A percentile compares a stretch with the other conserved stretches of the same genome.
phyloP scores from a whole-genome alignment of 768 basidiomycete genomes.

The Tulasnella sp. region DNA sequence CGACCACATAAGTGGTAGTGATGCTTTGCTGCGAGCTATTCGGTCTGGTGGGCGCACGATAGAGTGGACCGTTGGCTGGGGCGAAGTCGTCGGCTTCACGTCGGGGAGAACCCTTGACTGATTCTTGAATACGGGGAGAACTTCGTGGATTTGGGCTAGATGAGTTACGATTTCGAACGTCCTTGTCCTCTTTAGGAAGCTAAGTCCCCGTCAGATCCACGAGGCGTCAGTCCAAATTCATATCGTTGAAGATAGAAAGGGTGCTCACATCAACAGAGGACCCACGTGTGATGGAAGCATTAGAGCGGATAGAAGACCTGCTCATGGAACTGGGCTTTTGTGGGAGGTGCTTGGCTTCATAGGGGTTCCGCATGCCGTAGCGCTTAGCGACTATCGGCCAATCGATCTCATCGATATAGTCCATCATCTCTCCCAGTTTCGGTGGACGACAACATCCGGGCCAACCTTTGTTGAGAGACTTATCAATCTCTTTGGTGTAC shows the following conservation, averaged over 20 bases:
- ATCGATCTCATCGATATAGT: conserved; percentile 56
- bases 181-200: conserved; percentile 8
- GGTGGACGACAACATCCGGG: conserved; percentile 85
- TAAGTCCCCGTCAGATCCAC: neutral
- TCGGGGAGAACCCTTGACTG: conserved; percentile 6
- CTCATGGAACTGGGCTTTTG: neutral
- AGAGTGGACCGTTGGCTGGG: neutral
- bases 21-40: conserved; percentile 10
- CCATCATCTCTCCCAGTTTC: conserved; percentile 41
- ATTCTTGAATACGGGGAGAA: conserved; percentile 6
- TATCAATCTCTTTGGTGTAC: neutral
- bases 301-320: conserved; percentile 5
- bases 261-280: conserved; percentile 9
- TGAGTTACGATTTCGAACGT: neutral
- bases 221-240: conserved; percentile 8
- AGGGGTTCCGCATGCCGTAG: conserved; percentile 60
- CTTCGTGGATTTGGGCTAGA: conserved; percentile 9
- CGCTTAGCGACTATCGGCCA: conserved; percentile 72
- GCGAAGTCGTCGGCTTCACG: neutral
- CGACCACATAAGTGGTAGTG: conserved; percentile 11
- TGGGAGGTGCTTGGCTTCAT: conserved; percentile 56
- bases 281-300: neutral
- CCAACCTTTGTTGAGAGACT: conserved; percentile 54
- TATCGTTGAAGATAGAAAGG: neutral
- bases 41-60: neutral